Conservation (phyloP, 2,329 filamentous ascomycete species). For the Coniochaeta pulveracea region DNA sequence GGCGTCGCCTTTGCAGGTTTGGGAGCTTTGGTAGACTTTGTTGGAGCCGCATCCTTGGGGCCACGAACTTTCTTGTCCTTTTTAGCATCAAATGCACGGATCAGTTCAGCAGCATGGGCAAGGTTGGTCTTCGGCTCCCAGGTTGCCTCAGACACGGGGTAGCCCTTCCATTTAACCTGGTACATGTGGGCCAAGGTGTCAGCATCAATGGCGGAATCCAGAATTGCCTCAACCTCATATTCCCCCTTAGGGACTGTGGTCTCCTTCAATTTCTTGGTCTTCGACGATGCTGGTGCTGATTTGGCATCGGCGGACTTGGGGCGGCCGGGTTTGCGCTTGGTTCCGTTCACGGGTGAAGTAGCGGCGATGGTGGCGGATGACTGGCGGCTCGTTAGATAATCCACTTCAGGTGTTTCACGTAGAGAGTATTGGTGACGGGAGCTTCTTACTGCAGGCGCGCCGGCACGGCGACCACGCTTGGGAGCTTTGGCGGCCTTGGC, state of each 20-base stretch:
- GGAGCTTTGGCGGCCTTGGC: slow-evolving; percentile 12
- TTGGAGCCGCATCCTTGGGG: neutral
- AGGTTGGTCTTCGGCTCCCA: slow-evolving; percentile 42
- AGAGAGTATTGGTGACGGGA: neutral
- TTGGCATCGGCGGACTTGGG: slow-evolving; percentile 8
- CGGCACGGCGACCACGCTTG: slow-evolving; percentile 10
- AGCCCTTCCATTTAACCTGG: slow-evolving; percentile 43
- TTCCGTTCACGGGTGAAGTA: slow-evolving; percentile 5
- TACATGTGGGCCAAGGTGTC: slow-evolving; percentile 29
- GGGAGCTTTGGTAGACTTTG: slow-evolving; percentile 7
- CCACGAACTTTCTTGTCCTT: slow-evolving; percentile 8
- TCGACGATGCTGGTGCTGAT: no score
- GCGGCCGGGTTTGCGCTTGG: slow-evolving; percentile 8
- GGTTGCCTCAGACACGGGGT: slow-evolving; percentile 28
- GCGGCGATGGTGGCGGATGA: neutral
- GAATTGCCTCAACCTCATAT: slow-evolving; percentile 36
- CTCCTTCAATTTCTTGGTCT: neutral
- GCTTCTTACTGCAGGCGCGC: neutral
- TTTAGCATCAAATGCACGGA: slow-evolving; percentile 24
- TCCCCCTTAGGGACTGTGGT: slow-evolving; percentile 12
- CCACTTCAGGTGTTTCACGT: no score
- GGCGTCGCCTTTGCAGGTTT: slow-evolving; percentile 3
- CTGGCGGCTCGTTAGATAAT: no score
- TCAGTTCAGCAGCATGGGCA: slow-evolving; percentile 21
- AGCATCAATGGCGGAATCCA: slow-evolving; percentile 26